Evolutionary conservation across 805 yeast genomes (phyloP), one percentile per base, ranked within the genome.

Genomic region (Candida glaebosa): DNA sequence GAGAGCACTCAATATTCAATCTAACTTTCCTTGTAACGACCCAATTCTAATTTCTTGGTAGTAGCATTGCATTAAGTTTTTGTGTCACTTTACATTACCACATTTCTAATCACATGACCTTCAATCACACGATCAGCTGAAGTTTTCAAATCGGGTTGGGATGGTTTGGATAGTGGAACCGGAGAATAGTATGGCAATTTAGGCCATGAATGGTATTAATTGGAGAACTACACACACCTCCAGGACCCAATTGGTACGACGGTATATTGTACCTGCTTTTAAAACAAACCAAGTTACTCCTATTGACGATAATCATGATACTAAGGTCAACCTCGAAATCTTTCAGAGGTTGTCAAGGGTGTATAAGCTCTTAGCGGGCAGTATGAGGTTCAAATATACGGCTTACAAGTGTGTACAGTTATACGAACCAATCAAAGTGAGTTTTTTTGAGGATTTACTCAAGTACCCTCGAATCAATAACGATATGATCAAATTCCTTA

Each of bases 361-460:
- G n/a, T 53, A 42, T 20, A 31, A 39, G 16, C n/a, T 49, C 16
- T 37, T 51, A n/a, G 31, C 32, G 15, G 34, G 37, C 31, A 28
- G 25, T 10, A 15, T 39, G n/a, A 39, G 43, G 14, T 47, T 52
- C 40, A 41, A 41, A 12, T 34, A 45, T 34, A 34, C 52, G 6
- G 50, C 47, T 4, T 19, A 39, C 24, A 44, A 47, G 24, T 54
- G 58, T 43, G n/a, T 31, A 9, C 22, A 46, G 18, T n/a, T 48
- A 18, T 57, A 58, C 34, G 31, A 39, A 8, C 12, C 34, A 3
- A 19, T 16, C 4, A 33, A 44, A 10, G 30, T 35, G 4, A 39
- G 40, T 18, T 45, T 61, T 9, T 39, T 57, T 6, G 49, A 47
- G 18, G 66, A 61, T 37, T 38, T 58, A 14, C 40, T 57, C 44